phyloP scores from a whole-genome alignment of 345 rosid genomes.

The Linum trigynum region DNA sequence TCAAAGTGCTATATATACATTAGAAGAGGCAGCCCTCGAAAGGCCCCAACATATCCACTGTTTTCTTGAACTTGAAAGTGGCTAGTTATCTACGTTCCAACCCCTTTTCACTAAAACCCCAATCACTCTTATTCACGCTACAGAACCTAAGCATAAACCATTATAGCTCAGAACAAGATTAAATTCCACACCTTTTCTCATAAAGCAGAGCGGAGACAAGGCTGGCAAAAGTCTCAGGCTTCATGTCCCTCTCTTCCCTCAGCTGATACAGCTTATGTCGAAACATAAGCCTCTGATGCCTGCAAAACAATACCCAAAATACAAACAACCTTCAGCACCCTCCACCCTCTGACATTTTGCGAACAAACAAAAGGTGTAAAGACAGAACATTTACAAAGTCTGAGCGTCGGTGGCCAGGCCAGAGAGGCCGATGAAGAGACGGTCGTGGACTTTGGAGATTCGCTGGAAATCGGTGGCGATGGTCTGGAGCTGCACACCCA shows the following conservation, averaged over 20 bases:
- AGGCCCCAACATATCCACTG: neutral
- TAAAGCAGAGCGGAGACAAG: slow-evolving; percentile 89
- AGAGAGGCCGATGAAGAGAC: slow-evolving; percentile 76
- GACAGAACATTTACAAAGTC: slow-evolving; percentile 43
- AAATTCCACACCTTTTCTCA: slow-evolving; percentile 64
- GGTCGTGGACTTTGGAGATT: slow-evolving; percentile 76
- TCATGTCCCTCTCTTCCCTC: slow-evolving; percentile 95
- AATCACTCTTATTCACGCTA: neutral
- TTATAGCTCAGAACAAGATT: neutral
- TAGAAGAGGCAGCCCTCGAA: neutral
- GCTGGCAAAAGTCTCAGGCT: slow-evolving; percentile 96
- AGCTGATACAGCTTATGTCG: slow-evolving; percentile 86
- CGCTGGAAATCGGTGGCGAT: slow-evolving; percentile 92
- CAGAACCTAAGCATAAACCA: neutral
- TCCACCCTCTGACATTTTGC: neutral
- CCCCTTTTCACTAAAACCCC: too few species aligned
- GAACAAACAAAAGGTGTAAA: neutral
- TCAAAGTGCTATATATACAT: neutral
- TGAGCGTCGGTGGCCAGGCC: slow-evolving; percentile 94
- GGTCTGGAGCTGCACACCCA: slow-evolving; percentile 92
- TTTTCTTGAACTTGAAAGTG: neutral
- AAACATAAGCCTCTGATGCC: slow-evolving; percentile 85
- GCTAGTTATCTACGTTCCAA: too few species aligned
- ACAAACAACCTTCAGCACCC: neutral
- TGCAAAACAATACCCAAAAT: slow-evolving; percentile 22